Evolutionary conservation across 257 asterid genomes (phyloP), one percentile per base, ranked within the genome.

Genomic region (Lavandula angustifolia): DNA sequence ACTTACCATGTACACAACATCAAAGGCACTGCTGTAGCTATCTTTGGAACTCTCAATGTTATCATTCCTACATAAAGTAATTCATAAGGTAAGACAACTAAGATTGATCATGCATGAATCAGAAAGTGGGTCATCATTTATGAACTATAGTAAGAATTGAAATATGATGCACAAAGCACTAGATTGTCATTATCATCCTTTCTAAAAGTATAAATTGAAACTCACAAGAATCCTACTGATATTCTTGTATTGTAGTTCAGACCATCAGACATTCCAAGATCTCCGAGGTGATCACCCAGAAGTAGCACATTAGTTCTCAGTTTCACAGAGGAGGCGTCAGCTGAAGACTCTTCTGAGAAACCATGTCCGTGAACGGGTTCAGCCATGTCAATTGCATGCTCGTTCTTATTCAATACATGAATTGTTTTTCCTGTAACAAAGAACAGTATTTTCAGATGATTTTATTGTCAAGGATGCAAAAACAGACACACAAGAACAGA

Each of bases 311-410:
- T 88, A 44, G 94, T 88, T 78, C 96, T 88, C 82, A 61, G 54
- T 81, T 73, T 83, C 70, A 91, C 76, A 7, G 75, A 79, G 60
- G 89, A 71, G 18, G 76, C 47, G 65, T 88, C 95, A 11, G 83
- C 75, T 14, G 62, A 27, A 51, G 51, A 72, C 72, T 81, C 91
- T 75, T 81, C 70, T 17, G 67, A 64, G 64, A 75, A 84, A 61
- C 82, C 86, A 18, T 78, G 67, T 70, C 67, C 85, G 66, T 87
- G 95, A 69, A 90, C 66, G 49, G 92, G 95, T 64, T 74, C 95
- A 68, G 92, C 95, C 97, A 90, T 87, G 79, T 85, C 92, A 62
- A 90, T 83, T n/a, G 96, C 98, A 79, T 91, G 98, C 79, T 91
- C 98, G 53, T 91, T 91, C 87, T 91, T 91, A 73, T 91, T 91